These are phyloP conservation scores for Maudiozyma serrabonitensis DNA, from an alignment of 805 yeast species.

Conservation along the genomic window DNA sequence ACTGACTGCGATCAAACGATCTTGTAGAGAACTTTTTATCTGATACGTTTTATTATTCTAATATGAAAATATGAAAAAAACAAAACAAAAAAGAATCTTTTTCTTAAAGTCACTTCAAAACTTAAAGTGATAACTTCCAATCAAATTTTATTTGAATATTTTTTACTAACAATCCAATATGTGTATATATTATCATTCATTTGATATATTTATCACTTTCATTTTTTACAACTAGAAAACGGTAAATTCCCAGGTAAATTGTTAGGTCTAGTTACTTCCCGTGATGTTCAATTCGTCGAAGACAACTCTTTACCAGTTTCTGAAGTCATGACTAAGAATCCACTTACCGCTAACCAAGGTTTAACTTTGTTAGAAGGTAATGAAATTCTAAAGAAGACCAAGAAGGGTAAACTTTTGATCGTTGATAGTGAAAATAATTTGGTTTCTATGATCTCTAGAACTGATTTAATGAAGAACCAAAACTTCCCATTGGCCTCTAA, in stretches of 20 bases:
- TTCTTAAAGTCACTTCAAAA: not conserved
- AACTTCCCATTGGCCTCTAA: constrained; percentile 91
- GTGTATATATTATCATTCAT: too few species aligned
- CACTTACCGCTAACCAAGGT: constrained; percentile 77
- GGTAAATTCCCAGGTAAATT: constrained; percentile 85
- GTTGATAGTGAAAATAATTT: constrained; percentile 68
- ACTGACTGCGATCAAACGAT: constrained; percentile 95
- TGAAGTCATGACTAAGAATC: constrained; percentile 82
- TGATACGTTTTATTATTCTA: not conserved
- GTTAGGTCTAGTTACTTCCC: constrained; percentile 90
- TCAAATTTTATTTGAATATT: not conserved
- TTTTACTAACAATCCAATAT: constrained; percentile 14
- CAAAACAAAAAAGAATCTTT: too few species aligned
- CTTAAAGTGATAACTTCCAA: not conserved
- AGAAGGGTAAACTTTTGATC: constrained; percentile 96
- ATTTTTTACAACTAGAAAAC: constrained; percentile 42
- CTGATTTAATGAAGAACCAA: constrained; percentile 94
- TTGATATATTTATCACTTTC: too few species aligned
- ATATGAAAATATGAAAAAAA: too few species aligned
- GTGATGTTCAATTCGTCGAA: constrained; percentile 94
- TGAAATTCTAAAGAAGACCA: constrained; percentile 78
- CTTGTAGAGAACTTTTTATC: constrained; percentile 65
- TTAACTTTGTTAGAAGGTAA: constrained; percentile 80
- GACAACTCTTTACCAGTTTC: constrained; percentile 51
- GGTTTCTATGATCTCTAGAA: constrained; percentile 83